phyloP scores from a whole-genome alignment of 164 flowering plant genomes.

The Vitis rotundifolia region DNA sequence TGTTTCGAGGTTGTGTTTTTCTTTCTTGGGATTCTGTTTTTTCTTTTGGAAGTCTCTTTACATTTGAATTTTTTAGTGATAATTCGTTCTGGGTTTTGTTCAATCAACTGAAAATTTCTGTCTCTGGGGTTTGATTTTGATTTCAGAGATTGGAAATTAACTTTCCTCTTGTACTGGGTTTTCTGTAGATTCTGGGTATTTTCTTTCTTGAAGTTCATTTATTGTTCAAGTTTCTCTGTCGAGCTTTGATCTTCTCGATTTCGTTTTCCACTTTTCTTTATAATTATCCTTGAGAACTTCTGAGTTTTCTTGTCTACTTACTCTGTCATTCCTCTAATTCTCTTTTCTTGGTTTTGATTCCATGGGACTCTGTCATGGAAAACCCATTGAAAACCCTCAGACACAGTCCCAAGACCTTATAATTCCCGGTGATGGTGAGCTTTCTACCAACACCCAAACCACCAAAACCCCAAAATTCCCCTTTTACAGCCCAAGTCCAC shows the following conservation, averaged over 20 bases:
- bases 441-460: conserved; percentile 23
- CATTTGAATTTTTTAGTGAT: conserved; percentile 6
- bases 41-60: not conserved
- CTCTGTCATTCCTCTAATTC: not conserved
- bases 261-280: not conserved
- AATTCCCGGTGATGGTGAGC: conserved; percentile 20
- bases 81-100: conserved; percentile 17
- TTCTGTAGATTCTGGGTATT: not conserved
- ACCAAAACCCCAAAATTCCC: conserved; percentile 58
- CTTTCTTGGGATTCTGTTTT: conserved; percentile 5
- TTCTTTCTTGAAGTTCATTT: conserved; percentile 1
- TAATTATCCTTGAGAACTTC: conserved; percentile 1
- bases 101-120: conserved; percentile 4
- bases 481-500: conserved; percentile 85
- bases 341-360: conserved; percentile 19
- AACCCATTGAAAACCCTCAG: conserved; percentile 40
- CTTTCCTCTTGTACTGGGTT: not conserved
- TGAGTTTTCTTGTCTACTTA: not conserved
- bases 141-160: not conserved
- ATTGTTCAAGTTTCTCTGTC: not conserved
- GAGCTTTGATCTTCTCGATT: not conserved
- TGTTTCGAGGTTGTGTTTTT: not conserved
- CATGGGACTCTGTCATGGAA: conserved; percentile 95
- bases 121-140: not conserved
- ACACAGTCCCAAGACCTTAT: conserved; percentile 26